Evolutionary conservation across 1,284 basidiomycete species (phyloP).

Genomic region (Cutaneotrichosporon mucoides): DNA sequence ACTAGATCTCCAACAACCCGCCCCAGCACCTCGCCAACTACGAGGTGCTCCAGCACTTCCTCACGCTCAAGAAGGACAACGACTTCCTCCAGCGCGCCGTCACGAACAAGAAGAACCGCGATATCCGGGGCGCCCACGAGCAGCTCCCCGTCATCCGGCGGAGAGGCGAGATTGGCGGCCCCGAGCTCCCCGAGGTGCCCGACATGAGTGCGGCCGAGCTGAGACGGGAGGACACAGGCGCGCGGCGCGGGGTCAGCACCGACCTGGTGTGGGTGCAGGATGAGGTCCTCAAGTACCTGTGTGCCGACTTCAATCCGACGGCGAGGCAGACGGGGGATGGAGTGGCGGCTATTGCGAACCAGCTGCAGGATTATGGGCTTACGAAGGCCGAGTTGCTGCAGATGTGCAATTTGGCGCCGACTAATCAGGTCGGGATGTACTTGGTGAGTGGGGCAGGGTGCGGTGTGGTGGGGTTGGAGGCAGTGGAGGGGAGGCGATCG

Average conservation of each 20-base stretch:
- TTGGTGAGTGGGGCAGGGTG: too few species aligned
- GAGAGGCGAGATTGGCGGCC: constrained; percentile 7
- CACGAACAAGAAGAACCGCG: constrained; percentile 41
- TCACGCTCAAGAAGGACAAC: constrained; percentile 61
- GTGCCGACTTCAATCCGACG: constrained; percentile 54
- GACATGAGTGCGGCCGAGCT: constrained; percentile 39
- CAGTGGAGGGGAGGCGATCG: too few species aligned
- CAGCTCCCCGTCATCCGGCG: constrained; percentile 10
- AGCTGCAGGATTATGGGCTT: constrained; percentile 64
- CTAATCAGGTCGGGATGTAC: constrained; percentile 77
- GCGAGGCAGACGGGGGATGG: constrained; percentile 62
- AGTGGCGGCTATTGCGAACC: constrained; percentile 63
- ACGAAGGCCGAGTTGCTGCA: constrained; percentile 90
- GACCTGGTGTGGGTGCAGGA: constrained; percentile 84
- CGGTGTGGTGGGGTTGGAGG: too few species aligned
- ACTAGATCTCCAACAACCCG: constrained; percentile 68
- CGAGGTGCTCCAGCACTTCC: constrained; percentile 76
- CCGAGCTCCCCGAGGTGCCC: constrained; percentile 41
- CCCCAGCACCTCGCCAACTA: constrained; percentile 77
- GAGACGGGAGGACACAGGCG: constrained; percentile 51
- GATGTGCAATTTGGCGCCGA: constrained; percentile 81
- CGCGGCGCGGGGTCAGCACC: constrained; percentile 56
- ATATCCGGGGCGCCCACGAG: constrained; percentile 8
- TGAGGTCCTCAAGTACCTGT: constrained; percentile 77
- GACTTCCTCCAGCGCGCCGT: constrained; percentile 65